A percentile compares a stretch with the other conserved stretches of the same genome.
Conservation (phyloP, 202 grass and related monocot genomes). For the Schoenoplectus triqueter region DNA sequence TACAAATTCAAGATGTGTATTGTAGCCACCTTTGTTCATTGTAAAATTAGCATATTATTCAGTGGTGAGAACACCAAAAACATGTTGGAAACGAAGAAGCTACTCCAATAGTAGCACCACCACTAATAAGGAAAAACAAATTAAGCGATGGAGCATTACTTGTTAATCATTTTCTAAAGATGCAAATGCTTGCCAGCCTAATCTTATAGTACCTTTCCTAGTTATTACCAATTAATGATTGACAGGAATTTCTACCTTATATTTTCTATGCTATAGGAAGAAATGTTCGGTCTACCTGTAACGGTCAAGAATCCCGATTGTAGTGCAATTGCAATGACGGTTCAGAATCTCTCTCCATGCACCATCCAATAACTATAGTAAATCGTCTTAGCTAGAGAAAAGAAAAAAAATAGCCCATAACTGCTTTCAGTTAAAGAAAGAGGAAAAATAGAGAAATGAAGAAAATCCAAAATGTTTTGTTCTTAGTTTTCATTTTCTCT, state of each 20-base stretch:
- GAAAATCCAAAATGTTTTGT: not conserved
- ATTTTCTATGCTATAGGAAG: not conserved
- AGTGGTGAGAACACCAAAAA: not conserved
- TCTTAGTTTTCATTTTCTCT: conserved; percentile 6
- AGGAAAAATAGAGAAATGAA: conserved; percentile 17
- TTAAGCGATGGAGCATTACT: not conserved
- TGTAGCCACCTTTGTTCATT: not conserved
- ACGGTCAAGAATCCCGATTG: not conserved
- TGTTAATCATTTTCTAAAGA: not conserved
- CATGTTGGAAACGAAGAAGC: not conserved
- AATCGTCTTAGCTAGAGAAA: not conserved
- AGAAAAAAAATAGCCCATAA: not conserved
- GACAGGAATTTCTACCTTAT: not conserved
- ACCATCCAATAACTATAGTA: not conserved
- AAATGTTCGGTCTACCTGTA: not conserved
- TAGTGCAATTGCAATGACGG: not conserved
- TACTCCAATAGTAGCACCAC: not conserved
- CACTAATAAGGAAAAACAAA: not conserved
- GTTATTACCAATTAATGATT: not conserved
- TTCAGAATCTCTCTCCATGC: not conserved
- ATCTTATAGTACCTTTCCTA: not conserved
- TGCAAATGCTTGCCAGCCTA: conserved; percentile 2
- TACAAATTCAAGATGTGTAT: not conserved
- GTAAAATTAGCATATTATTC: conserved; percentile 1
- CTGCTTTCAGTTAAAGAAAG: not conserved